phyloP scores from a whole-genome alignment of 2,329 filamentous ascomycete species.

The Stagonosporopsis tanaceti region DNA sequence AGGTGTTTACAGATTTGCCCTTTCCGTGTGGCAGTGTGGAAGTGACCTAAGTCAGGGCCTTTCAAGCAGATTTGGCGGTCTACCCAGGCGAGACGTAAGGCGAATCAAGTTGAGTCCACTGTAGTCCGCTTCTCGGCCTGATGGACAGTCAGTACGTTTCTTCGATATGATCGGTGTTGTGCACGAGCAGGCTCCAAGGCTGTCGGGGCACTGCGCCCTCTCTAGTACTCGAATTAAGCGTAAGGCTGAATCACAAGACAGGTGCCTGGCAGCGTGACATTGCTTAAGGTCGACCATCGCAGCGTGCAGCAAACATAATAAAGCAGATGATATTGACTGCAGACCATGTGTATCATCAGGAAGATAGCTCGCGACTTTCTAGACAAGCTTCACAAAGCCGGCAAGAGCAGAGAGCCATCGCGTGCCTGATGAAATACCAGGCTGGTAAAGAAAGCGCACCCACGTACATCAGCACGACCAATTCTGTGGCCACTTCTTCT shows the following conservation, averaged over 20 bases:
- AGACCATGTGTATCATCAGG: constrained; percentile 1
- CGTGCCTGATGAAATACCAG: constrained; percentile 30
- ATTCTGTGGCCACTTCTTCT: constrained; percentile 24
- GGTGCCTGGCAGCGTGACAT: constrained; percentile 34
- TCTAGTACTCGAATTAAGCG: constrained; percentile 1
- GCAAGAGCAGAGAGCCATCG: constrained; percentile 6
- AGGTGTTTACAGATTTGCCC: not conserved
- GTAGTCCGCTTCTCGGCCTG: constrained; percentile 37
- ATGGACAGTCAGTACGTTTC: constrained; percentile 28
- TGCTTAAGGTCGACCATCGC: not conserved
- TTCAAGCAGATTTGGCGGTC: not conserved
- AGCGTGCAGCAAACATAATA: not conserved
- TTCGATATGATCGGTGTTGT: constrained; percentile 7
- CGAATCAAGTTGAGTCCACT: constrained; percentile 28
- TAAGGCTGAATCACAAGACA: constrained; percentile 37
- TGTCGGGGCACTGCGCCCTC: constrained; percentile 10
- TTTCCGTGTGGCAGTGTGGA: not conserved
- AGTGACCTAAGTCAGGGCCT: not conserved
- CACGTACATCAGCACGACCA: constrained; percentile 46
- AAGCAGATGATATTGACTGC: not conserved
- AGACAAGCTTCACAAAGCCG: not conserved
- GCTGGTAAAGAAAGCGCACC: constrained; percentile 33
- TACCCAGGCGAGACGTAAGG: constrained; percentile 31
- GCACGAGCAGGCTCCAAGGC: not conserved
- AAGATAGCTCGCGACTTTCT: not conserved